Percentiles rank a stretch among this genome's conserved stretches.
Conservation (phyloP, 2,329 filamentous ascomycete species). For the Karstenula rhodostoma region DNA sequence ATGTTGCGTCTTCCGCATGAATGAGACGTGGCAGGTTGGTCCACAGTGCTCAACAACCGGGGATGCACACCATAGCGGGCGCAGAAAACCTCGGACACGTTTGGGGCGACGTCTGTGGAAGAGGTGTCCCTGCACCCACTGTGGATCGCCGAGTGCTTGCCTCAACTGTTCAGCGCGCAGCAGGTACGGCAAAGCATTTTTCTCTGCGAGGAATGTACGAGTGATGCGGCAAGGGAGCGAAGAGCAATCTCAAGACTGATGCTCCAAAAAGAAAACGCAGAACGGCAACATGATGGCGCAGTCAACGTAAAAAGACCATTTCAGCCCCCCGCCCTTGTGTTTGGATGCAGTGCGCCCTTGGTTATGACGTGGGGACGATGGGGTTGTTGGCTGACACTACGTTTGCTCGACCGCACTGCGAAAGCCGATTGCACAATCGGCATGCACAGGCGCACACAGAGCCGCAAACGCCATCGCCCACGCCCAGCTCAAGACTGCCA, state of each 20-base stretch:
- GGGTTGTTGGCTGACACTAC: background rate
- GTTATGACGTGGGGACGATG: background rate
- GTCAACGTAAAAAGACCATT: background rate
- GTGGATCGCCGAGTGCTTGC: background rate
- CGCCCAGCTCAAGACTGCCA: background rate
- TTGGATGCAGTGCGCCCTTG: conserved; percentile 1
- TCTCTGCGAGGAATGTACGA: background rate
- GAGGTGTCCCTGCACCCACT: too few species aligned
- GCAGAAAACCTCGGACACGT: too few species aligned
- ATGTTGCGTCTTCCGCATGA: background rate
- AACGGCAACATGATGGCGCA: background rate
- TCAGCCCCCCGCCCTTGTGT: background rate
- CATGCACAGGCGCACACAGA: background rate
- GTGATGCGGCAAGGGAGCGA: background rate
- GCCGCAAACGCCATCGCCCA: background rate
- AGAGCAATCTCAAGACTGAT: too few species aligned
- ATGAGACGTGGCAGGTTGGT: background rate
- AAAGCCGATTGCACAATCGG: background rate
- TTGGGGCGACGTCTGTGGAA: too few species aligned
- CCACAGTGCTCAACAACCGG: background rate
- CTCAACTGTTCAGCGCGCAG: background rate
- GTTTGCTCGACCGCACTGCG: background rate
- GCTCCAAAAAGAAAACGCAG: too few species aligned
- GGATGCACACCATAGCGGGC: background rate
- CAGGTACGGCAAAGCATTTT: too few species aligned